These are phyloP conservation scores for Penicillium angulare DNA, from an alignment of 495 filamentous ascomycete species.

Conservation along the genomic window DNA sequence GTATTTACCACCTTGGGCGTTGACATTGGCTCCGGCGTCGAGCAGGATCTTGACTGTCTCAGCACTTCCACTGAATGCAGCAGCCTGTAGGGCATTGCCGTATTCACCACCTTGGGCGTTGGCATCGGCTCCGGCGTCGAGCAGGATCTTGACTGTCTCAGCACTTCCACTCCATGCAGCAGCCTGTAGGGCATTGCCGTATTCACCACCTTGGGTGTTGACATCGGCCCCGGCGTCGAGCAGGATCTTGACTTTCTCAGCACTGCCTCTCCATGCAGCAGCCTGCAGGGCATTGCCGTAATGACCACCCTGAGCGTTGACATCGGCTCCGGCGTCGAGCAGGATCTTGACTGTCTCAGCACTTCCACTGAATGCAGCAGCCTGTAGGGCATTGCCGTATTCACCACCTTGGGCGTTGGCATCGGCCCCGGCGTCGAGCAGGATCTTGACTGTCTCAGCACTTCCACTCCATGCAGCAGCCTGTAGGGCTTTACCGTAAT, in stretches of 20 bases:
- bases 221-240: not conserved
- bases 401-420: conserved; percentile 1
- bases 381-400: conserved; percentile 1
- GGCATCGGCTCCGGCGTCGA: no score
- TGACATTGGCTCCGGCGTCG: no score
- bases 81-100: no score
- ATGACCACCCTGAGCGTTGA: conserved; percentile 3
- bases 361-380: not conserved
- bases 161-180: no score
- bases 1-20: not conserved
- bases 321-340: not conserved
- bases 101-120: no score
- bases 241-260: not conserved
- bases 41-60: no score
- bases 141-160: no score
- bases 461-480: not conserved
- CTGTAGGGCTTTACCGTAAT: not conserved
- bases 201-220: not conserved
- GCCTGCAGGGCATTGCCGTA: not conserved
- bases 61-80: no score
- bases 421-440: not conserved
- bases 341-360: not conserved
- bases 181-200: not conserved
- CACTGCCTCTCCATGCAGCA: not conserved
- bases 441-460: not conserved